phyloP scores from a whole-genome alignment of 345 rosid species.

The Rhodomyrtus tomentosa region DNA sequence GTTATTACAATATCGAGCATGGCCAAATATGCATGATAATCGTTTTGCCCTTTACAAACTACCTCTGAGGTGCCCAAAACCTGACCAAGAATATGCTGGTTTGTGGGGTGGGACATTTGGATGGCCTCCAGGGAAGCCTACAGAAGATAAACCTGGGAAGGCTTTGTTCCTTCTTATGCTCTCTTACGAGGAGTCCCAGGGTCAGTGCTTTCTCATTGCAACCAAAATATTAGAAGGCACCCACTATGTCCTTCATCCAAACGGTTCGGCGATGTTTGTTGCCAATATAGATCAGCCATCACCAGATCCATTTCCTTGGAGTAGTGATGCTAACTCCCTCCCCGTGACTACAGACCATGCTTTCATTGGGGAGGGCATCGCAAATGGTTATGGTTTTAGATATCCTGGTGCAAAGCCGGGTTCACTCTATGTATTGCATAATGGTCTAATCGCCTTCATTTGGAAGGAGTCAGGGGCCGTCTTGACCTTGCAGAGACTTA shows the following conservation, averaged over 20 bases:
- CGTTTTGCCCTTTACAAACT: conserved; percentile 70
- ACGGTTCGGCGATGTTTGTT: conserved; percentile 82
- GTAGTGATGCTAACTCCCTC: conserved; percentile 37
- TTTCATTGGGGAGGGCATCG: conserved; percentile 70
- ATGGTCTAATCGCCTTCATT: conserved; percentile 65
- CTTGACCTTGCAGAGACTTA: conserved; percentile 65
- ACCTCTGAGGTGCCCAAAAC: conserved; percentile 32
- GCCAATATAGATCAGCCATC: conserved; percentile 62
- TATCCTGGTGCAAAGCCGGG: conserved; percentile 92
- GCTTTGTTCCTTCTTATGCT: conserved; percentile 72
- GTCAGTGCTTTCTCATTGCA: conserved; percentile 46
- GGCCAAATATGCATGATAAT: conserved; percentile 80
- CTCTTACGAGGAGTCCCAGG: conserved; percentile 54
- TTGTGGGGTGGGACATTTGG: conserved; percentile 88
- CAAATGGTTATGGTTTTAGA: conserved; percentile 84
- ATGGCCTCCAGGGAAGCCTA: conserved; percentile 69
- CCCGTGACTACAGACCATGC: conserved; percentile 36
- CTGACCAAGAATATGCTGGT: conserved; percentile 64
- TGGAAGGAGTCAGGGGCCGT: conserved; percentile 75
- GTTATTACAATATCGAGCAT: conserved; percentile 63
- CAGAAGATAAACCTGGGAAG: conserved; percentile 66
- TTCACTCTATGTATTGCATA: conserved; percentile 45
- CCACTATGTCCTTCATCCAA: conserved; percentile 78
- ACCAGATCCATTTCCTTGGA: conserved; percentile 60
- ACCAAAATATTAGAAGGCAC: conserved; percentile 87